Evolutionary conservation across 371 early-diverging fungal species (phyloP).

Genomic region (Mucor saturninus): DNA sequence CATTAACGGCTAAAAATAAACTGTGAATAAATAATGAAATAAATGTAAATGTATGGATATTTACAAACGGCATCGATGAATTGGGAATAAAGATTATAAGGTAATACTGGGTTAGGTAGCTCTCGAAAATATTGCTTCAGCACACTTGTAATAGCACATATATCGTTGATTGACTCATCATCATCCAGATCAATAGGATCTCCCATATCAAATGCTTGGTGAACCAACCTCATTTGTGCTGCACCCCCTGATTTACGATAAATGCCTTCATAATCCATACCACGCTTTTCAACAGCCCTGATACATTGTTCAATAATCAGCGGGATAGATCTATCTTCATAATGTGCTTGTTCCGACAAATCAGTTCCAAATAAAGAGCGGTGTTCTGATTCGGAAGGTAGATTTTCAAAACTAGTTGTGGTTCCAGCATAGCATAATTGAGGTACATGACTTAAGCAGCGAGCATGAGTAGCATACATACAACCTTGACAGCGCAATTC

Average conservation of each 20-base stretch:
- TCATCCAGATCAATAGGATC: constrained; percentile 58
- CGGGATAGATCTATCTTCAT: constrained; percentile 60
- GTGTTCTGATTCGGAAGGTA: constrained; percentile 18
- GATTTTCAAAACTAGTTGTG: constrained; percentile 13
- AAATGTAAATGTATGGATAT: constrained; percentile 13
- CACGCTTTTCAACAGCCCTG: constrained; percentile 76
- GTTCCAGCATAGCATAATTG: constrained; percentile 33
- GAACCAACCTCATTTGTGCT: constrained; percentile 77
- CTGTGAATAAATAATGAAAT: not conserved
- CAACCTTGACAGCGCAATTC: constrained; percentile 73
- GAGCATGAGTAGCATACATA: constrained; percentile 34
- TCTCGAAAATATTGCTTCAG: constrained; percentile 95
- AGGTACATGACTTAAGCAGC: constrained; percentile 46
- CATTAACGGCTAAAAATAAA: constrained; percentile 25
- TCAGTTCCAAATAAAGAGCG: constrained; percentile 39
- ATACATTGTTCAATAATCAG: constrained; percentile 79
- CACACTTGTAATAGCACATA: constrained; percentile 85
- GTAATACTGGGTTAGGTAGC: constrained; percentile 90
- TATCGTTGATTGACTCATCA: constrained; percentile 60
- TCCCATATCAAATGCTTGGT: constrained; percentile 52
- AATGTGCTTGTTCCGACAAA: constrained; percentile 28
- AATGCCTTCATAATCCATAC: constrained; percentile 88
- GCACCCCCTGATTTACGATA: constrained; percentile 93
- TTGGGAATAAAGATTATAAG: constrained; percentile 74
- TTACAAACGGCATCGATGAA: constrained; percentile 75